A percentile compares a stretch with the other conserved stretches of the same genome.
Evolutionary conservation across 1,284 basidiomycete species (phyloP).

Genomic region (Ganoderma lucidum): DNA sequence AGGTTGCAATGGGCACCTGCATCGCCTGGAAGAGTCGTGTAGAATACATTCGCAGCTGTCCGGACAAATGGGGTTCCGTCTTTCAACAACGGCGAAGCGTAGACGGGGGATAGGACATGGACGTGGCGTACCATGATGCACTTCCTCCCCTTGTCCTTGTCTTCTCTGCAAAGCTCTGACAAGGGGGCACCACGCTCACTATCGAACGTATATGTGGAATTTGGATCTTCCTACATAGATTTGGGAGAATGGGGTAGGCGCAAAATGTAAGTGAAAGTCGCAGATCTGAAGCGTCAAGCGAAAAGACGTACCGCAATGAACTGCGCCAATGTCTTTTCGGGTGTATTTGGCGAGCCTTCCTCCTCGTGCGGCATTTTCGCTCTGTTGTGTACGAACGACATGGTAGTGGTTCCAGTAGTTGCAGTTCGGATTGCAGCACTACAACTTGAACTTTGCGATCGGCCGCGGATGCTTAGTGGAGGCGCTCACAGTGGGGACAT

Average conservation of each 20-base stretch:
- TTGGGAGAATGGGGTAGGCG: neutral
- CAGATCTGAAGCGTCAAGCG: too few species aligned
- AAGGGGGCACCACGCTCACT: conserved; percentile 62
- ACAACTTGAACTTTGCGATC: too few species aligned
- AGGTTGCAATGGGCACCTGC: conserved; percentile 60
- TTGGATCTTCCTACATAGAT: conserved; percentile 53
- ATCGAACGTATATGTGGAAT: conserved; percentile 65
- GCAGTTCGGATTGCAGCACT: conserved; percentile 8
- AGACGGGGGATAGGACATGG: conserved; percentile 6
- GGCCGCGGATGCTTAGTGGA: neutral
- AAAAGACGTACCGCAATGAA: conserved; percentile 42
- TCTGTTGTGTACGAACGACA: conserved; percentile 40
- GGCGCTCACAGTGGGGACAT: conserved; percentile 13
- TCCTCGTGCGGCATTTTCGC: conserved; percentile 33
- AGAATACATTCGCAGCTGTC: conserved; percentile 72
- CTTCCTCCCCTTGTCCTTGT: conserved; percentile 52
- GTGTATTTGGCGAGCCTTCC: conserved; percentile 27
- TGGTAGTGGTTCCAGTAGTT: conserved; percentile 15
- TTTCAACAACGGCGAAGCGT: neutral
- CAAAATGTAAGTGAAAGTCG: neutral
- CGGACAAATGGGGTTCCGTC: conserved; percentile 14
- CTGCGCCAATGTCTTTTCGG: conserved; percentile 39
- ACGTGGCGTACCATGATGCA: conserved; percentile 66
- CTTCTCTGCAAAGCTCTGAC: conserved; percentile 72
- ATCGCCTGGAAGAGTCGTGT: conserved; percentile 78